Evolutionary conservation across 129 eudicot genomes (phyloP), one percentile per base, ranked within the genome.

Genomic region (Arctium minus): DNA sequence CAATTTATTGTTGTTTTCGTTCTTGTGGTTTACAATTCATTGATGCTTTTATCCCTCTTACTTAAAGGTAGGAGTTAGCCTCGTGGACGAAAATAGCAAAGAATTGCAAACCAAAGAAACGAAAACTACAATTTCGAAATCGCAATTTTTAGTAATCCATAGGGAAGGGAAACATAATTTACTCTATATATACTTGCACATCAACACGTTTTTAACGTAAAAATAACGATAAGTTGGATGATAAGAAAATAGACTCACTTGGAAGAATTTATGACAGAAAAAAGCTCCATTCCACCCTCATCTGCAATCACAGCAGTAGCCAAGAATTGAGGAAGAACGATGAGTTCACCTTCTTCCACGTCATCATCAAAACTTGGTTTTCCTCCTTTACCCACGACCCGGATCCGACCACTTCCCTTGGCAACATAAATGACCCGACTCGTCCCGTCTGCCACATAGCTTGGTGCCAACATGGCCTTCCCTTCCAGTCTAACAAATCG

Each of bases 311-410:
- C 30, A 10, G 85, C 77, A 53, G 42, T 68, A 42, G 77, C 85
- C 78, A 79, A 86, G 68, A 87, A 91, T 40, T 74, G 90, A 12
- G 96, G 96, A 83, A 91, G 88, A 29, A 91, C 81, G 30, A 87
- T 80, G 68, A 91, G 8, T 42, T 87, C 79, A 8, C 88, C 91
- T 31, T 80, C 86, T 70, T 48, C 73, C 53, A 91, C 82, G 36
- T 76, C 75, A 27, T 73, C 81, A 39, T 87, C 91, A 82, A 91
- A 56, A 65, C 48, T 73, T 44, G 69, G 44, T 4, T 64, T 33
- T 1, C 93, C 92, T 42, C 76, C 85, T 18, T 78, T 71, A 6
- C 91, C 93, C 39, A 84, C 90, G n/a, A 91, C 85, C 71, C 88
- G 88, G 40, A 91, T 72, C 35, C 73, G 65, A 13, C 93, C 93